Evolutionary conservation across 306 rosid genomes (phyloP).

Genomic region (Cotoneaster glaucophyllus): DNA sequence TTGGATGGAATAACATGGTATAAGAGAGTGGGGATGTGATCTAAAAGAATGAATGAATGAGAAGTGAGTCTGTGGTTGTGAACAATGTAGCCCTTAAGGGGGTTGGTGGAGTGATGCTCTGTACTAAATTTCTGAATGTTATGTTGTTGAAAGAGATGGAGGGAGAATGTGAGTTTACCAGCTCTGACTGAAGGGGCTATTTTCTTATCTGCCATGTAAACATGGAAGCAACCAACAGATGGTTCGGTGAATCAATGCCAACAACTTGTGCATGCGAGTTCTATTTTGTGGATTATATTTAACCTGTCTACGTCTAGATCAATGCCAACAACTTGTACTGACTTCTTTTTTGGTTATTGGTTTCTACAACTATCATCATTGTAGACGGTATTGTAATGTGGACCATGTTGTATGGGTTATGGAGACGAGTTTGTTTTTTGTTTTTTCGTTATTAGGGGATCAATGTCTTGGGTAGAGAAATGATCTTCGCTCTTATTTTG

Average conservation of each 20-base stretch:
- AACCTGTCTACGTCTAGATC: neutral
- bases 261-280: neutral
- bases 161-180: neutral
- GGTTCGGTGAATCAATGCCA: neutral
- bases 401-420: no score
- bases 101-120: constrained; percentile 37
- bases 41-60: constrained; percentile 46
- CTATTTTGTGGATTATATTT: neutral
- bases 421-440: no score
- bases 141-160: neutral
- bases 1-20: constrained; percentile 17
- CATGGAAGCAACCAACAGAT: neutral
- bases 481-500: no score
- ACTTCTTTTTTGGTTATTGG: neutral
- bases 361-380: no score
- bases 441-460: no score
- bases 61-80: constrained; percentile 64
- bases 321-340: neutral
- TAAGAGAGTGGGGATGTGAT: constrained; percentile 1
- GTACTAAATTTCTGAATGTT: constrained; percentile 1
- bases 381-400: no score
- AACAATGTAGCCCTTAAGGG: constrained; percentile 19
- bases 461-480: no score
- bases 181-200: constrained; percentile 6
- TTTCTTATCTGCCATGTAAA: constrained; percentile 3